Conservation (phyloP, 139 green algal species). For the Chloropicon primus region DNA sequence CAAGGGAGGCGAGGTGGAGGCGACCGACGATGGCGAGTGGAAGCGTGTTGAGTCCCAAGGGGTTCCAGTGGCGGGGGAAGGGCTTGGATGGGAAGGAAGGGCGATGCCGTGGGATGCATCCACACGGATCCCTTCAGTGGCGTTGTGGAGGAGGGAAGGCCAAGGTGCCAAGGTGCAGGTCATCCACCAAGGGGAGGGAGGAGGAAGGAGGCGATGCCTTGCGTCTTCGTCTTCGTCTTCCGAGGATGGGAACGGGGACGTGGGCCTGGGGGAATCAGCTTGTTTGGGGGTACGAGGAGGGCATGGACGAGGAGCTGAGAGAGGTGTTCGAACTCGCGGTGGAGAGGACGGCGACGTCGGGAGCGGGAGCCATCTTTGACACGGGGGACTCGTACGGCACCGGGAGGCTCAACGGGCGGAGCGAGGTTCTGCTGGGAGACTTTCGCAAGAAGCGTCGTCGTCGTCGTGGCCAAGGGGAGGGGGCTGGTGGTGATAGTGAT, state of each 20-base stretch:
- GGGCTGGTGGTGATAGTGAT: not conserved
- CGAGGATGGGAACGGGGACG: constrained; percentile 21
- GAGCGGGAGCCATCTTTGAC: constrained; percentile 69
- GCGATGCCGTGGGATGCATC: too few species aligned
- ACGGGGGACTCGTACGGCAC: constrained; percentile 70
- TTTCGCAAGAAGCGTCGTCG: constrained; percentile 29
- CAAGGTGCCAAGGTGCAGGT: too few species aligned
- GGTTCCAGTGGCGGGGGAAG: too few species aligned
- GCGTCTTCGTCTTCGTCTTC: too few species aligned
- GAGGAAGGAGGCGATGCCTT: too few species aligned
- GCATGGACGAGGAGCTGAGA: constrained; percentile 76
- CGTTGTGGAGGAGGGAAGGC: too few species aligned
- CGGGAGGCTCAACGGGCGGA: constrained; percentile 31
- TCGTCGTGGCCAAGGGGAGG: constrained; percentile 1
- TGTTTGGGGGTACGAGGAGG: constrained; percentile 75
- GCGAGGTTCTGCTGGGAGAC: constrained; percentile 43
- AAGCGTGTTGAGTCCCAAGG: too few species aligned
- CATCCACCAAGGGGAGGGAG: too few species aligned
- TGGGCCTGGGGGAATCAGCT: constrained; percentile 64
- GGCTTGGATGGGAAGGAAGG: too few species aligned
- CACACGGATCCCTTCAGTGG: too few species aligned
- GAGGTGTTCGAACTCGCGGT: constrained; percentile 68
- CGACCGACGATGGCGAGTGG: too few species aligned
- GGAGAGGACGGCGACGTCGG: constrained; percentile 20
- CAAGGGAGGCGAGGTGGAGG: too few species aligned